Conservation (phyloP, 2,329 filamentous ascomycete species). For the Alternaria ventricosa region DNA sequence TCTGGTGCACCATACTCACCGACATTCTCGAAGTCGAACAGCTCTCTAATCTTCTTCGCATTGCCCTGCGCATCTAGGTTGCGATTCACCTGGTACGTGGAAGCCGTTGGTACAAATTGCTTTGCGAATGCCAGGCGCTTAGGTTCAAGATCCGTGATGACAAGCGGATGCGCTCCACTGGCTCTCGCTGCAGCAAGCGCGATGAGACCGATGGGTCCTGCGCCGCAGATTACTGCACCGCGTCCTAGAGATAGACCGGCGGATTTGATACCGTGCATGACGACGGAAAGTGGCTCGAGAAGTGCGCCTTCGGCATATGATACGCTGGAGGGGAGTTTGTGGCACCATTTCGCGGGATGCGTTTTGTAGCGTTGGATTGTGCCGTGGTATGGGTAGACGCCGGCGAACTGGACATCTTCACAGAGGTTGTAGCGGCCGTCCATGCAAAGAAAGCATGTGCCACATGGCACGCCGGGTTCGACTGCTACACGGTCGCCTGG, state of each 20-base stretch:
- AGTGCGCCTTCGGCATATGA: conserved; percentile 66
- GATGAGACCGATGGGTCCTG: conserved; percentile 70
- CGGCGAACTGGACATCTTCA: conserved; percentile 66
- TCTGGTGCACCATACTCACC: conserved; percentile 64
- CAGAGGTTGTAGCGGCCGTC: conserved; percentile 70
- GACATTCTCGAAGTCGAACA: conserved; percentile 56
- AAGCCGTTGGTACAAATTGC: conserved; percentile 61
- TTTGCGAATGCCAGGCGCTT: conserved; percentile 64
- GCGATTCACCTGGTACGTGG: conserved; percentile 62
- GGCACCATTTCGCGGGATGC: conserved; percentile 64
- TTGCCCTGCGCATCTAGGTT: conserved; percentile 57
- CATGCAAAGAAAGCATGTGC: conserved; percentile 64
- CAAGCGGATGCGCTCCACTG: conserved; percentile 68
- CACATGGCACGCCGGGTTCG: conserved; percentile 71
- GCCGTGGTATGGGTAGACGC: conserved; percentile 67
- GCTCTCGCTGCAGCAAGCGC: conserved; percentile 66
- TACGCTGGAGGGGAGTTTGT: conserved; percentile 61
- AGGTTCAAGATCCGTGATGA: conserved; percentile 68
- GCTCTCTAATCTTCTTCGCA: conserved; percentile 58
- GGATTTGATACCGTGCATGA: conserved; percentile 65
- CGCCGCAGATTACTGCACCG: conserved; percentile 62
- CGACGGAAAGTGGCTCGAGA: conserved; percentile 69
- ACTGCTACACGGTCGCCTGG: conserved; percentile 69
- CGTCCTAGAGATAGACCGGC: conserved; percentile 62
- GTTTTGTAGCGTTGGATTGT: conserved; percentile 68